Evolutionary conservation across 1,284 basidiomycete species (phyloP), one percentile per base, ranked within the genome.

Genomic region (Leucoagaricus sp.): DNA sequence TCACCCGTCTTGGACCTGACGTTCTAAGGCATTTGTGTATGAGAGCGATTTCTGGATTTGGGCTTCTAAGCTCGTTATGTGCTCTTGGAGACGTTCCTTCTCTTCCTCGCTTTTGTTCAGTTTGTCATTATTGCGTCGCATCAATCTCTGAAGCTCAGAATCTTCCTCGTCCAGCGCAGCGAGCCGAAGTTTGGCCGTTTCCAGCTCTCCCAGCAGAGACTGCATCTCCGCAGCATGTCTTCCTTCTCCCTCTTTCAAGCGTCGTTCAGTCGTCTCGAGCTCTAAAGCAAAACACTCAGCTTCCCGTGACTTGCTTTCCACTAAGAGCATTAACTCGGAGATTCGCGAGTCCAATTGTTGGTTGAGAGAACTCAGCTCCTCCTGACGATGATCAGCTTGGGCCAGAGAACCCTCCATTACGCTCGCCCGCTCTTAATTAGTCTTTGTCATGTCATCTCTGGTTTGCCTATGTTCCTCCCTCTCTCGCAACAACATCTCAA

Each of bases 11-110:
- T 79, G 79, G 42, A 80, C 66, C 64, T 87, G 83, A 61, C 75
- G 78, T 68, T 91, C 87, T 47, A 87, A 65, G 66, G 80, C 82
- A 55, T 84, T 79, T 40, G 75, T 75, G 55, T 87, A 67, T 12
- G 87, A 86, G 48, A 80, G 72, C 4, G 75, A 77, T 26, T 83
- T 81, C 65, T 91, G 86, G 21, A 82, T 69, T 64, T 90, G 86
- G 2, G 86, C 85, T 54, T 82, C 79, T 15, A 89, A 70, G 15
- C 72, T 70, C 0, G 86, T 87, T 40, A 79, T 76, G 61, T 84
- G 75, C 33, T 75, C 74, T 58, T 88, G 82, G 23, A 87, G 66
- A 15, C 61, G 49, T 1, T 59, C 63, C 58, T 79, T 83, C 67
- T 86, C 85, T 49, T 78, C 74, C 58, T 81, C 76, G 28, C 79